Conservation (phyloP, 177 flowering plant genomes). For the Vitis hybrid region DNA sequence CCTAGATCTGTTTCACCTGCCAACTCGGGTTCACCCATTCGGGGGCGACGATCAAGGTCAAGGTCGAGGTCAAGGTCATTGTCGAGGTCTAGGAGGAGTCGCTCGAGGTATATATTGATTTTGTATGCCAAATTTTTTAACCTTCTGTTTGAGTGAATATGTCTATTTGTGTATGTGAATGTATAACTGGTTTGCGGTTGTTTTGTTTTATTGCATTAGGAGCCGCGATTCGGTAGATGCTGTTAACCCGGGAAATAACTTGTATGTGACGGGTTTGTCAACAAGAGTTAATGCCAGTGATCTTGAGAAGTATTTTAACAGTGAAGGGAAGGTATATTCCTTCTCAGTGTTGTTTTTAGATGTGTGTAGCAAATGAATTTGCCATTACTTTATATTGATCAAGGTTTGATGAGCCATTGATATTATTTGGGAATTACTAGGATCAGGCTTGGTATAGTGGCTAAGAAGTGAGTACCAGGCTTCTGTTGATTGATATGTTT, state of each 20-base stretch:
- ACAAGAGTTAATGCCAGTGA: conserved; percentile 49
- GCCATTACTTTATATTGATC: neutral
- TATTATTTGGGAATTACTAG: neutral
- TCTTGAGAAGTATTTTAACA: conserved; percentile 53
- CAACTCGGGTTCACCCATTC: conserved; percentile 26
- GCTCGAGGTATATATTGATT: conserved; percentile 47
- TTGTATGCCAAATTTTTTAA: too few species aligned
- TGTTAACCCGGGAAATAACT: conserved; percentile 61
- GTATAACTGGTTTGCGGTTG: neutral
- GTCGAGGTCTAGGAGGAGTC: conserved; percentile 51
- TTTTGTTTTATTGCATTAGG: conserved; percentile 27
- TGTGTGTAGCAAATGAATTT: too few species aligned
- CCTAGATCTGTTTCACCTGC: conserved; percentile 35
- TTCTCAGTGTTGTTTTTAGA: neutral
- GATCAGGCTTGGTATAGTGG: neutral
- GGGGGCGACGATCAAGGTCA: neutral
- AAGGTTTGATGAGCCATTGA: neutral
- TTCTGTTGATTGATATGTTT: too few species aligned
- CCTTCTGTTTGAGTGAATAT: neutral
- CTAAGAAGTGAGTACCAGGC: too few species aligned
- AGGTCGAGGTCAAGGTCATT: conserved; percentile 34
- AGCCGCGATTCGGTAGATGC: conserved; percentile 44
- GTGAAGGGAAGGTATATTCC: conserved; percentile 56
- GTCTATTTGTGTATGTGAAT: neutral
- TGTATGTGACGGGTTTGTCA: conserved; percentile 71